These are phyloP conservation scores for Erodium moschatum DNA, from an alignment of 441 rosid genomes.

Conservation along the genomic window DNA sequence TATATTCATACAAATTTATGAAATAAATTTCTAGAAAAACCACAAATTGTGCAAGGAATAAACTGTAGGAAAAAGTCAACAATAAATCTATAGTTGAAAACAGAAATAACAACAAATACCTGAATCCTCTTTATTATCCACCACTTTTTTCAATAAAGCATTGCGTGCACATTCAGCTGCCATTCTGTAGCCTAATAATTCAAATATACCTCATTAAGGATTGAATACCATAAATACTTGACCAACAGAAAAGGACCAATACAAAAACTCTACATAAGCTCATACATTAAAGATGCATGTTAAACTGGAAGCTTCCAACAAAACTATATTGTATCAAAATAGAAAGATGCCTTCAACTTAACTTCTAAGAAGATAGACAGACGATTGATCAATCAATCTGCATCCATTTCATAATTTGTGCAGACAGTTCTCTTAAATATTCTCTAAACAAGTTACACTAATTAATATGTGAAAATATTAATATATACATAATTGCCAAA, in stretches of 20 bases:
- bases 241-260: constrained; percentile 1
- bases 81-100: not conserved
- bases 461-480: too few species aligned
- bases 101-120: constrained; percentile 32
- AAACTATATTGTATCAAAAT: not conserved
- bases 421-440: too few species aligned
- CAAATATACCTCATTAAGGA: not conserved
- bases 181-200: constrained; percentile 69
- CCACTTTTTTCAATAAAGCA: constrained; percentile 60
- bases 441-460: too few species aligned
- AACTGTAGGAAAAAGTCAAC: not conserved
- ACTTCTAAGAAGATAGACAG: not conserved
- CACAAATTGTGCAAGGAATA: not conserved
- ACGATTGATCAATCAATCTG: not conserved
- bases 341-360: not conserved
- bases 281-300: not conserved
- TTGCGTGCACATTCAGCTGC: constrained; percentile 91
- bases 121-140: constrained; percentile 73
- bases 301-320: not conserved
- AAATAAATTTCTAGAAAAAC: too few species aligned
- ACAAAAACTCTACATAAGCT: not conserved
- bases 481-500: too few species aligned
- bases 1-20: not conserved
- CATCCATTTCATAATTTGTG: too few species aligned
- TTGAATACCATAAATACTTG: too few species aligned